Percentiles rank a stretch among this genome's conserved stretches.
These are phyloP conservation scores for Gamsiella multidivaricata DNA, from an alignment of 192 early-diverging fungal genomes.

Conservation along the genomic window DNA sequence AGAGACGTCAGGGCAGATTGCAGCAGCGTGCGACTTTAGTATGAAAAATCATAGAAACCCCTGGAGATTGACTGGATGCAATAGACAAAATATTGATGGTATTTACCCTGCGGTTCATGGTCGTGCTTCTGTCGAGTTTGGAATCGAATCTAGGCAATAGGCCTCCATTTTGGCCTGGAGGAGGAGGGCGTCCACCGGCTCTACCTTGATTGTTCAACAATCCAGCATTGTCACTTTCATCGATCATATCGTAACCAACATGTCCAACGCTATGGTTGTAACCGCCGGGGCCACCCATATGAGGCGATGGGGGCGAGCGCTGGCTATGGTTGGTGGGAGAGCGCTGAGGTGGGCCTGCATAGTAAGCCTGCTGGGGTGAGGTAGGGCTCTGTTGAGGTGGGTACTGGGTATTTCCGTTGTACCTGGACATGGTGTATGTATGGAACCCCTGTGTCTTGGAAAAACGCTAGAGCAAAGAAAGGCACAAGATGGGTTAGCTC, in stretches of 20 bases:
- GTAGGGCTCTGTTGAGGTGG: slow-evolving; percentile 5
- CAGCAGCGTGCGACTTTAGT: neutral
- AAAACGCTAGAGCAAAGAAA: too few relatives aligned
- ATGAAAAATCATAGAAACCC: neutral
- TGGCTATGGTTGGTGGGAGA: slow-evolving; percentile 13
- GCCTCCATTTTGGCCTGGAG: slow-evolving; percentile 1
- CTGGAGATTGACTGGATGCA: too few relatives aligned
- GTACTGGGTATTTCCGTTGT: slow-evolving; percentile 16
- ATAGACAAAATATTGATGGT: neutral
- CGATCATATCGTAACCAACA: slow-evolving; percentile 34
- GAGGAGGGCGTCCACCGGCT: slow-evolving; percentile 45
- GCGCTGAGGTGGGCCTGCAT: slow-evolving; percentile 41
- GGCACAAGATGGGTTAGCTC: too few relatives aligned
- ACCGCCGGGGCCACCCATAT: slow-evolving; percentile 12
- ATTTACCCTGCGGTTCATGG: slow-evolving; percentile 50
- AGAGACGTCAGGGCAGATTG: too few relatives aligned
- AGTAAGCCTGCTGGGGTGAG: slow-evolving; percentile 27
- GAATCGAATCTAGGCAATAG: slow-evolving; percentile 21
- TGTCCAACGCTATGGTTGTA: slow-evolving; percentile 17
- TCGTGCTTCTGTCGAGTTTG: slow-evolving; percentile 41
- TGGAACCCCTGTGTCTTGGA: too few relatives aligned
- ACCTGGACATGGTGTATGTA: slow-evolving; percentile 1
- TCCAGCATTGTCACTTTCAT: slow-evolving; percentile 23
- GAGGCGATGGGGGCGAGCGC: slow-evolving; percentile 28
- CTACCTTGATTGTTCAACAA: slow-evolving; percentile 30